phyloP scores from a whole-genome alignment of 2,329 filamentous ascomycete species.

The Fonsecaea nubica region DNA sequence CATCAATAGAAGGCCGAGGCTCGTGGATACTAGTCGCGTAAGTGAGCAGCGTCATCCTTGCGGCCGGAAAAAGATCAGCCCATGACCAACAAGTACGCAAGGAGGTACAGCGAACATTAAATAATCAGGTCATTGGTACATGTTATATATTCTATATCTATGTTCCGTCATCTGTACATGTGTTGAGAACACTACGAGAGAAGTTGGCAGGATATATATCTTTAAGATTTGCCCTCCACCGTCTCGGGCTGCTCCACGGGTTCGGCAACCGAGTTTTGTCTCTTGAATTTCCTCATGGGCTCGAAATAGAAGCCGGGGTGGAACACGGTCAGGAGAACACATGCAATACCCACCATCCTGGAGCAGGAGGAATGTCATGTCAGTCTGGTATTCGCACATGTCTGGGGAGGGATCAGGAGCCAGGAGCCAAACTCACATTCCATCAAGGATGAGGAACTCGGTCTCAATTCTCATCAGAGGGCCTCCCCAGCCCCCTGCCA shows the following conservation, averaged over 20 bases:
- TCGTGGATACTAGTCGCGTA: background rate
- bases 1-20: conserved; percentile 1
- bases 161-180: background rate
- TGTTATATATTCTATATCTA: conserved; percentile 8
- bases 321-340: conserved; percentile 50
- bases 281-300: conserved; percentile 39
- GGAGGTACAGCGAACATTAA: too few species aligned
- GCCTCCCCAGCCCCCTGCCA: conserved; percentile 59
- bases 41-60: background rate
- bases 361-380: conserved; percentile 9
- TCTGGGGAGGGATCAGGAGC: background rate
- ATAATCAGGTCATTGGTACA: conserved; percentile 5
- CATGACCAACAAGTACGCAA: too few species aligned
- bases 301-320: conserved; percentile 56
- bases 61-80: background rate
- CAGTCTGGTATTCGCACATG: conserved; percentile 11
- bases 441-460: conserved; percentile 57
- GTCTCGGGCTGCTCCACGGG: conserved; percentile 10
- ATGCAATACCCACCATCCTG: conserved; percentile 55
- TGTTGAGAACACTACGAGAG: background rate
- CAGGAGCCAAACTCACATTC: conserved; percentile 49
- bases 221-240: conserved; percentile 7
- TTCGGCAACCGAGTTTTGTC: background rate
- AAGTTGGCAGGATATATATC: background rate
- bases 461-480: conserved; percentile 55